Evolutionary conservation across 257 asterid genomes (phyloP).

Genomic region (Nicotiana attenuata): DNA sequence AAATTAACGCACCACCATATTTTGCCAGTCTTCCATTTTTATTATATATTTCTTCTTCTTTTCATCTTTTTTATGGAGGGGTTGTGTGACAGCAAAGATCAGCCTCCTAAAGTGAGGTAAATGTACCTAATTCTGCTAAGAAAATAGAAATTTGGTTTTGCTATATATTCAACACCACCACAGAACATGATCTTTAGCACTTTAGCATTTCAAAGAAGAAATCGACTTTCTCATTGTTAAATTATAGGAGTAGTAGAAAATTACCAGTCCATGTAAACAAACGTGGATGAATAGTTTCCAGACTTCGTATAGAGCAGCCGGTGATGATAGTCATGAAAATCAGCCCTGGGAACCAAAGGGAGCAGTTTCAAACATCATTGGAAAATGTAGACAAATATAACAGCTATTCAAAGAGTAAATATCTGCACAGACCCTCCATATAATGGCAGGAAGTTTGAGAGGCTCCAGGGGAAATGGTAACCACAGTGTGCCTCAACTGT

Average conservation of each 20-base stretch:
- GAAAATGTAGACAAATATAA: background rate
- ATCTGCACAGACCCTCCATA: slow-evolving; percentile 81
- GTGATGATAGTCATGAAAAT: slow-evolving; percentile 98
- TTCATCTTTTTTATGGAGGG: background rate
- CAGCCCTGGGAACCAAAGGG: slow-evolving; percentile 58
- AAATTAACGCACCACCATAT: background rate
- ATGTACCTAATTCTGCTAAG: background rate
- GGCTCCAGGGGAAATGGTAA: slow-evolving; percentile 94
- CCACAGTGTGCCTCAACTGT: slow-evolving; percentile 99
- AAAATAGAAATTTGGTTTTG: background rate
- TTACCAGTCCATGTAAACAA: slow-evolving; percentile 97
- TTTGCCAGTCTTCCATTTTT: background rate
- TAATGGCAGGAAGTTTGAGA: slow-evolving; percentile 87
- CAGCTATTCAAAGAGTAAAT: background rate
- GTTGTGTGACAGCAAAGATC: background rate
- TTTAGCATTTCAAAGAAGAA: background rate
- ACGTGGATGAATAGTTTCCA: slow-evolving; percentile 95
- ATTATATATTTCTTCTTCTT: background rate
- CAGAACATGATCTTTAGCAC: background rate
- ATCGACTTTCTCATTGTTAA: background rate
- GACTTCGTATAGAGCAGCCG: slow-evolving; percentile 93
- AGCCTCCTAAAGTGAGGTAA: background rate
- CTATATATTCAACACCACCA: background rate
- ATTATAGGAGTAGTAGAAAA: slow-evolving; percentile 16
- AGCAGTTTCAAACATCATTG: slow-evolving; percentile 19